Evolutionary conservation across 495 filamentous ascomycete species (phyloP).

Genomic region (Daldinia decipiens): DNA sequence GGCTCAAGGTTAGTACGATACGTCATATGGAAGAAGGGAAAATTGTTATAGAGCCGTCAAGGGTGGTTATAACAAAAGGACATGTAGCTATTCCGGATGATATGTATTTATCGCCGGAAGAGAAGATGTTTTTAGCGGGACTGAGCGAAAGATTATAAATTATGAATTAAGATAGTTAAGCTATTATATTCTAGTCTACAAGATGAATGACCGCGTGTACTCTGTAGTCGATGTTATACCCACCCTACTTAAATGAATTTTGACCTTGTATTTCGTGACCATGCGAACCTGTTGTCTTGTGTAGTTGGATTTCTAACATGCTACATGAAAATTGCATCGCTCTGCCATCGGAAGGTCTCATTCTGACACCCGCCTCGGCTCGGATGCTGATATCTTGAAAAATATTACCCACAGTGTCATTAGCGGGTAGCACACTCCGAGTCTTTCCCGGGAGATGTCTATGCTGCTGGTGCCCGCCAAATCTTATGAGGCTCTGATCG

Average conservation of each 20-base stretch:
- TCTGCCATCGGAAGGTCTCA: neutral
- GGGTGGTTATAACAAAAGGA: slow-evolving; percentile 47
- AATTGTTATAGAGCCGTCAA: slow-evolving; percentile 28
- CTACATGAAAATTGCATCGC: neutral
- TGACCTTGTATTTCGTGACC: neutral
- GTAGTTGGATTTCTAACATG: neutral
- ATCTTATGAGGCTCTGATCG: slow-evolving; percentile 7
- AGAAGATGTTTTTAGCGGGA: slow-evolving; percentile 54
- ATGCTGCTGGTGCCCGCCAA: neutral
- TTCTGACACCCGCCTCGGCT: neutral
- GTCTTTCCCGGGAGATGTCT: neutral
- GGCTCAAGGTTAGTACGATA: slow-evolving; percentile 20
- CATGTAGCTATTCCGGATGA: slow-evolving; percentile 50
- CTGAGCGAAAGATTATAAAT: slow-evolving; percentile 49
- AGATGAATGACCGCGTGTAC: neutral
- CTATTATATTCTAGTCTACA: neutral
- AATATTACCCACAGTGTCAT: neutral
- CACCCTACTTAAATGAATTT: neutral
- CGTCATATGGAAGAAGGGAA: slow-evolving; percentile 34
- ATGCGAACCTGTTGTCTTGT: neutral
- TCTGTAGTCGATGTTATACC: neutral
- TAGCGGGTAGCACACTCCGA: neutral
- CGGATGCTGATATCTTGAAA: neutral
- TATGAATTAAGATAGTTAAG: neutral
- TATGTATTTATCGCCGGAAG: slow-evolving; percentile 53